A percentile compares a stretch with the other conserved stretches of the same genome.
Conservation (phyloP, 345 rosid species). For the Bretschneidera sinensis region DNA sequence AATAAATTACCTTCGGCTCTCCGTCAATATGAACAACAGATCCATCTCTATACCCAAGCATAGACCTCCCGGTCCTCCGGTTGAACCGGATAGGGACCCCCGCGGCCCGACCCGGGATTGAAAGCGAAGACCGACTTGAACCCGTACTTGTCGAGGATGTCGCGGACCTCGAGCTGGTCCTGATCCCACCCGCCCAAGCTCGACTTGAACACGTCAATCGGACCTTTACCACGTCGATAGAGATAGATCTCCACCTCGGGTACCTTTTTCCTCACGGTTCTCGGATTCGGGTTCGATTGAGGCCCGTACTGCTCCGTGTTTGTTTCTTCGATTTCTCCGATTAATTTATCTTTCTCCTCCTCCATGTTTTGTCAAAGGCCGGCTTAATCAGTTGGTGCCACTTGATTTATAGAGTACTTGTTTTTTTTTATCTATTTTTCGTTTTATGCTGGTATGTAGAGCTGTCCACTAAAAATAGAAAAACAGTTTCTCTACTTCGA, state of each 20-base stretch:
- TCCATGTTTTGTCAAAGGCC: slow-evolving; percentile 18
- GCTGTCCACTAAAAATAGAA: too few relatives aligned
- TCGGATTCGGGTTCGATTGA: slow-evolving; percentile 14
- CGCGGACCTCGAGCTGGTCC: slow-evolving; percentile 83
- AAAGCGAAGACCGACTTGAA: slow-evolving; percentile 76
- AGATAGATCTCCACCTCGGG: slow-evolving; percentile 84
- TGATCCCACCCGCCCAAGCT: slow-evolving; percentile 76
- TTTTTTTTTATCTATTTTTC: too few relatives aligned
- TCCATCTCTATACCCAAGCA: slow-evolving; percentile 67
- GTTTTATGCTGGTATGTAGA: too few relatives aligned
- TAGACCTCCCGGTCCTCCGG: slow-evolving; percentile 72
- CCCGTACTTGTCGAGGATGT: slow-evolving; percentile 65
- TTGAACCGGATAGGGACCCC: slow-evolving; percentile 75
- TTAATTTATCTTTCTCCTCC: slow-evolving; percentile 24
- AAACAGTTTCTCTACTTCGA: too few relatives aligned
- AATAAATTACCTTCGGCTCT: slow-evolving; percentile 62
- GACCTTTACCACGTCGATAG: slow-evolving; percentile 72
- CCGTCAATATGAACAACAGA: slow-evolving; percentile 74
- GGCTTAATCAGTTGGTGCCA: slow-evolving; percentile 2
- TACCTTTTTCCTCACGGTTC: slow-evolving; percentile 38
- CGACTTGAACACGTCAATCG: slow-evolving; percentile 76
- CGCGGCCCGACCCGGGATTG: slow-evolving; percentile 61
- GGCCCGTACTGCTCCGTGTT: slow-evolving; percentile 17
- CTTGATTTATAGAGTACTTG: too few relatives aligned
- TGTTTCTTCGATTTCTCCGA: slow-evolving; percentile 59